Conservation (phyloP, 2,329 filamentous ascomycete species). For the Aspergillus sergii region DNA sequence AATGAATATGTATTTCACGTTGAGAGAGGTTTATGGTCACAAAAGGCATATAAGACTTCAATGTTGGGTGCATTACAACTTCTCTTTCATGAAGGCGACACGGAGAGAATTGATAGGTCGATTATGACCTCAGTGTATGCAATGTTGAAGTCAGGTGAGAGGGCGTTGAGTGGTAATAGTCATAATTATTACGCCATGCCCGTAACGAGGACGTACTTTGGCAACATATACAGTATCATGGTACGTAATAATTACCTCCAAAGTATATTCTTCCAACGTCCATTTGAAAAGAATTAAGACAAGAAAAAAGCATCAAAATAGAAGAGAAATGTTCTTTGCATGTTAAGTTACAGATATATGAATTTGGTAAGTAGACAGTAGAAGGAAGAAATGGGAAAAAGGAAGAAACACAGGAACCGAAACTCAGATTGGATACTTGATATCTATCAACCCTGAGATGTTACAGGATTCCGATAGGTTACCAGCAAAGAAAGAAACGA, state of each 20-base stretch:
- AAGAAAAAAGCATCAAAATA: not conserved
- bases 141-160: not conserved
- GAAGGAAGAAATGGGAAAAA: not conserved
- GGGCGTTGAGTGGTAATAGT: not conserved
- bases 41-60: not conserved
- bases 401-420: not conserved
- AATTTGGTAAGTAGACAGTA: not conserved
- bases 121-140: constrained; percentile 1
- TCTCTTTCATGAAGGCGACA: not conserved
- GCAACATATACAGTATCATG: not conserved
- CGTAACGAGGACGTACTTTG: not conserved
- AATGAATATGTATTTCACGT: constrained; percentile 17
- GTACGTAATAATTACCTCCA: not conserved
- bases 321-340: not conserved
- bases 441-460: not conserved
- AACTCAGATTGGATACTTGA: not conserved
- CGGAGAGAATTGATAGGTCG: not conserved
- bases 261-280: not conserved
- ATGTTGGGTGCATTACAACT: not conserved
- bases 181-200: not conserved
- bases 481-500: constrained; percentile 2
- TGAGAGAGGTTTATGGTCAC: not conserved
- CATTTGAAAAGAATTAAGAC: not conserved
- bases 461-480: constrained; percentile 5
- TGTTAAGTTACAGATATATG: not conserved